phyloP scores from a whole-genome alignment of 345 rosid genomes.

The Salix udensis region DNA sequence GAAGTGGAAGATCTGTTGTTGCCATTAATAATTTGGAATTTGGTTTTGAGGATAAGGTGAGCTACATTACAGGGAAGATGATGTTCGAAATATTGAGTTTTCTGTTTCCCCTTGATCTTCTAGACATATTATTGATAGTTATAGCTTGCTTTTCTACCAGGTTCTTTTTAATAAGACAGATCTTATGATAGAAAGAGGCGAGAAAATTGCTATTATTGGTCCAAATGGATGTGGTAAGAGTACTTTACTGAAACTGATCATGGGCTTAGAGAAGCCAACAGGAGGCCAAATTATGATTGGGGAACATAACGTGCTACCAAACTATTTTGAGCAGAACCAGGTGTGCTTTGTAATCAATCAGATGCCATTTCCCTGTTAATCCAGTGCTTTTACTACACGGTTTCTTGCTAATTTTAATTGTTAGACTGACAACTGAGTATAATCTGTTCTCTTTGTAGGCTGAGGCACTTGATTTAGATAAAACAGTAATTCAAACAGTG shows the following conservation, averaged over 20 bases:
- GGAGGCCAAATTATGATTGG: conserved; percentile 75
- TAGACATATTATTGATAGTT: conserved; percentile 10
- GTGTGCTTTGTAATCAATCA: conserved; percentile 26
- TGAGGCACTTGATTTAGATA: conserved; percentile 87
- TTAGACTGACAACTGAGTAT: conserved; percentile 12
- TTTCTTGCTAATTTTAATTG: neutral
- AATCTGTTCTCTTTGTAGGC: conserved; percentile 45
- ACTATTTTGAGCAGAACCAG: conserved; percentile 99
- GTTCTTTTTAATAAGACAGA: conserved; percentile 63
- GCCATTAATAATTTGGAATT: conserved; percentile 64
- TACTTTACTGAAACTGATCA: conserved; percentile 74
- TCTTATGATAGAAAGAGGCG: conserved; percentile 75
- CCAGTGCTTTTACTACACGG: neutral
- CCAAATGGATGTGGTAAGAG: conserved; percentile 98
- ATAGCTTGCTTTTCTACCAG: conserved; percentile 35
- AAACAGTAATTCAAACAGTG: conserved; percentile 84
- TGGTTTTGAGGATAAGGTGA: conserved; percentile 70
- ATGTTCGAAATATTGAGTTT: neutral
- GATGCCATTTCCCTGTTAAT: neutral
- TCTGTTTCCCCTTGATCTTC: neutral
- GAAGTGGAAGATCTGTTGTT: conserved; percentile 76
- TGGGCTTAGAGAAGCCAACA: conserved; percentile 69
- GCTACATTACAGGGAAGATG: conserved; percentile 10
- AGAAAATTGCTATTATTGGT: conserved; percentile 83
- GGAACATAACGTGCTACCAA: conserved; percentile 89